Evolutionary conservation across 129 eudicot genomes (phyloP), one percentile per base, ranked within the genome.

Genomic region (Flaveria brownii): DNA sequence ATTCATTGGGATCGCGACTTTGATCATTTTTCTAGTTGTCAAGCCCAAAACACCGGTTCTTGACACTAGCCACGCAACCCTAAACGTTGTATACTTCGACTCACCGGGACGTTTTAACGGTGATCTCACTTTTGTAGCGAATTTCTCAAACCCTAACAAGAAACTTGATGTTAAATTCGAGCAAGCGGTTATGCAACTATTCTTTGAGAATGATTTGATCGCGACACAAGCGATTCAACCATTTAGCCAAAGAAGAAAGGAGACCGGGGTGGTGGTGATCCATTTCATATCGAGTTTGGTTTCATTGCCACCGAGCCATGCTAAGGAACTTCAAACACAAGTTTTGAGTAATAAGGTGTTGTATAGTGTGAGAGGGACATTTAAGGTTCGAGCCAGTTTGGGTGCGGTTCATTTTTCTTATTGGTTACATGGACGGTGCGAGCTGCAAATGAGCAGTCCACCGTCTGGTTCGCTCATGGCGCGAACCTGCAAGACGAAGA

Each of bases 131-230:
- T 85, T 94, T 22, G 63, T 89, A 0, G 93, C 93, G 28, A 91
- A 94, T 49, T 89, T 94, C 69, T 85, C 98, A 14, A 94, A 94
- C 82, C 98, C 96, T 23, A 94, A 91, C 69, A 81, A 57, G 86
- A 94, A 91, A 75, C 85, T 94, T 18, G 39, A 73, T 41, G 85
- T 94, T 20, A 82, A 63, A 76, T 91, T 82, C 46, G 97, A 94
- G 84, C 81, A 88, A 20, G 81, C 84, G 41, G 78, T 76, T 9
- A 50, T 89, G 43, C 88, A 83, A 67, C 72, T 94, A 10, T 86
- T 73, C 71, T 89, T 89, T 16, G 68, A 36, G 9, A 73, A 86
- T 39, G 75, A 74, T 39, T 70, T 87, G 22, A 84, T 94, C 25
- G 93, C 92, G 4, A 71, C 83, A 12, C 97, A 84, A 83, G 75